Evolutionary conservation across 176 grass and related monocot genomes (phyloP).

Genomic region (Tillandsia fasciculata): DNA sequence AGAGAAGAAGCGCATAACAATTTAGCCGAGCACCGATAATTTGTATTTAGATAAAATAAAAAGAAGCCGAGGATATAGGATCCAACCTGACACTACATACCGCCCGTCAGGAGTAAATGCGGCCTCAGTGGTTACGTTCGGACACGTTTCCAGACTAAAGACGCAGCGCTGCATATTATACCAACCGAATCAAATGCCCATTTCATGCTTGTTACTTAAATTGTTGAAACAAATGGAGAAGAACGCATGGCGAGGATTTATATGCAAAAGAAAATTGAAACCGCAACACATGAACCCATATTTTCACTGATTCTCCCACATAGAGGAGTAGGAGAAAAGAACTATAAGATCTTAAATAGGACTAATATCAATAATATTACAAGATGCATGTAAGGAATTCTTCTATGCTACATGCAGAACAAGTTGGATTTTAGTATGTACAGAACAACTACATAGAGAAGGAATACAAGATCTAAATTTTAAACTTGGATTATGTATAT

Average conservation of each 20-base stretch:
- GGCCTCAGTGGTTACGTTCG: conserved; percentile 70
- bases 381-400: too few relatives aligned
- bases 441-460: too few relatives aligned
- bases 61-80: background rate
- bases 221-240: background rate
- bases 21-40: background rate
- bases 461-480: too few relatives aligned
- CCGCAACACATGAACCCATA: background rate
- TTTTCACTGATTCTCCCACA: background rate
- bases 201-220: background rate
- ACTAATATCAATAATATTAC: too few relatives aligned
- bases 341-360: background rate
- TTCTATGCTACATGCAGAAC: too few relatives aligned
- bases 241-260: background rate
- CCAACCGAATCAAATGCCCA: background rate
- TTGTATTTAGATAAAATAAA: background rate
- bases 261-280: background rate
- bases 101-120: conserved; percentile 96
- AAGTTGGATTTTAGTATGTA: too few relatives aligned
- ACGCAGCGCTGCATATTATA: conserved; percentile 63
- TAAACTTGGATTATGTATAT: too few relatives aligned
- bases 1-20: background rate
- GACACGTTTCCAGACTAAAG: conserved; percentile 94
- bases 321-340: background rate
- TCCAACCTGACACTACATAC: conserved; percentile 83